Base-by-base conservation (phyloP, 345 rosid species). In the Salix udensis region DNA sequence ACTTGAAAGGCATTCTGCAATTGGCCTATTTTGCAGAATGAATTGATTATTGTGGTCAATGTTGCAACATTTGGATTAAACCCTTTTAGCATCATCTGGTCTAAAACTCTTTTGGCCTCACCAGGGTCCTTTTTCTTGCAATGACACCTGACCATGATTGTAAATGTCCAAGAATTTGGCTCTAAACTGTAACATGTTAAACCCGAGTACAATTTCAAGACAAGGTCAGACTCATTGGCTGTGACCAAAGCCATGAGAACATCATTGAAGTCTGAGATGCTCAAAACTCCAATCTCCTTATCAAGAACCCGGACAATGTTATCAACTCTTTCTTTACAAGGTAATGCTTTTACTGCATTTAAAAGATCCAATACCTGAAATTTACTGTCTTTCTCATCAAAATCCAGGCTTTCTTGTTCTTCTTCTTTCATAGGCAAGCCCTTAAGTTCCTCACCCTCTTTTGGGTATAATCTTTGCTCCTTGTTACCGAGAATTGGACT, bases 21-120 rank as follows among this genome's bases (percentile, higher is more conserved):
- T 75, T 74, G 73, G 11, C 96, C 92, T 77, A 72, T 80, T 69
- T 80, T 85, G 84, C 91, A 89, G 68, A 85, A 78, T 10, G 85
- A 74, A 58, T 86, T 61, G 6, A 88, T 79, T 18, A 91, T 52
- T 36, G 64, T 26, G 8, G 92, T 91, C 48, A 79, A 80, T 21
- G 84, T 81, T 39, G 84, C 84, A 1, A 78, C 89, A 40, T 82
- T 81, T 40, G 90, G 90, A 21, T 39, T 9, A 8, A 66, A 77
- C 76, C 89, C 88, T 21, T 71, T 81, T 39, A 75, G 82, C 34
- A 85, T 4, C 90, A 91, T 85, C 71, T 62, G 71, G 46, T 89
- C 82, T 28, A 91, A 40, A 74, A 87, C 75, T 62, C 64, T 13
- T 70, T 67, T 71, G 2, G 95, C 91, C 53, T 87, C 89, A 55